Percentiles rank a stretch among this genome's conserved stretches.
These are phyloP conservation scores for Lactarius psammicola DNA, from an alignment of 768 basidiomycete species.

Conservation along the genomic window DNA sequence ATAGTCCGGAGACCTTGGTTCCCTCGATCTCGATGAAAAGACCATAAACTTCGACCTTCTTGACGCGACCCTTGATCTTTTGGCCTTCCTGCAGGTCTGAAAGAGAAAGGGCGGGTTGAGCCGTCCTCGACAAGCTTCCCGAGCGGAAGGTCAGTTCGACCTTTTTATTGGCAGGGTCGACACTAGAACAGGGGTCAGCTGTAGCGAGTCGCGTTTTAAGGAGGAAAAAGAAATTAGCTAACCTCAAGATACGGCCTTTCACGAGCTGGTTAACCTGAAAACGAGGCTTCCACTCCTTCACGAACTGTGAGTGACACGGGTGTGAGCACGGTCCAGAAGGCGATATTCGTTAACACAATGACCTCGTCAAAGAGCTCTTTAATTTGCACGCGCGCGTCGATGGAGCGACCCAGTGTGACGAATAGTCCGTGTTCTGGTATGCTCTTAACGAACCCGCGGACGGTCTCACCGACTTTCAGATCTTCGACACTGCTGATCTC, in stretches of 20 bases:
- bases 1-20: slow-evolving; percentile 82
- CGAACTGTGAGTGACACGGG: slow-evolving; percentile 51
- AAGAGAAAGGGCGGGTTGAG: slow-evolving; percentile 41
- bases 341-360: slow-evolving; percentile 23
- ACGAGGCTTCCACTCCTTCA: slow-evolving; percentile 91
- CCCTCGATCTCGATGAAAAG: slow-evolving; percentile 90
- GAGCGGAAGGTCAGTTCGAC: slow-evolving; percentile 90
- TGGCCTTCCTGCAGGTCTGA: slow-evolving; percentile 72
- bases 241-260: slow-evolving; percentile 82
- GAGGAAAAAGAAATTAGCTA: slow-evolving; percentile 25
- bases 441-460: slow-evolving; percentile 89
- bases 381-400: slow-evolving; percentile 92
- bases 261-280: slow-evolving; percentile 83
- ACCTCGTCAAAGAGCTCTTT: slow-evolving; percentile 89
- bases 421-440: slow-evolving; percentile 86
- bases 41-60: slow-evolving; percentile 83
- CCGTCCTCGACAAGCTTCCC: slow-evolving; percentile 47
- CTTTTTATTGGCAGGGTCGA: slow-evolving; percentile 68
- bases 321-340: background rate
- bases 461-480: slow-evolving; percentile 66
- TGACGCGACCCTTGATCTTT: slow-evolving; percentile 76
- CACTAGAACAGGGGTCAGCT: slow-evolving; percentile 41
- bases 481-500: slow-evolving; percentile 63
- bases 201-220: background rate
- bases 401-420: slow-evolving; percentile 75